These are phyloP conservation scores for Cercospora citrullina DNA, from an alignment of 2,329 filamentous ascomycete species.

Conservation along the genomic window DNA sequence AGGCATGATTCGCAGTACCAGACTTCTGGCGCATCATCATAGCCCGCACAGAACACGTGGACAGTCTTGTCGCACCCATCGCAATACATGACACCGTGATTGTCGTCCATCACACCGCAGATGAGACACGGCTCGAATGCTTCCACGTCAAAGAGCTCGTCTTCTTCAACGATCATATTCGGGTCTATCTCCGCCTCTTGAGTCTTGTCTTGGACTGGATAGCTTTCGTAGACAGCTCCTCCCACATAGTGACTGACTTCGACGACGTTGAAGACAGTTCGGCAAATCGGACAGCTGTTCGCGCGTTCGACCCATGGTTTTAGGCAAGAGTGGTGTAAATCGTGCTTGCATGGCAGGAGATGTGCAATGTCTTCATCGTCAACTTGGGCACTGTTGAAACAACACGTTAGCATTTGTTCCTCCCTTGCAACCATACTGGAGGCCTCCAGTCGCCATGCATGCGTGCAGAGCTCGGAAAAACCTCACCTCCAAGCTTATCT, in stretches of 20 bases:
- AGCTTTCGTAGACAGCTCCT: constrained; percentile 60
- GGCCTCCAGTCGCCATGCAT: constrained; percentile 35
- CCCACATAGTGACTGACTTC: constrained; percentile 77
- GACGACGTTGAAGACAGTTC: constrained; percentile 85
- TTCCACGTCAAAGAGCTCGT: constrained; percentile 59
- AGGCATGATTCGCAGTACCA: constrained; percentile 92
- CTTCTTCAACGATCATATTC: constrained; percentile 69
- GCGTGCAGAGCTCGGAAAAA: constrained; percentile 33
- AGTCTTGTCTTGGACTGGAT: constrained; percentile 74
- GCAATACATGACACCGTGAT: constrained; percentile 83
- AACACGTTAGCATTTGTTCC: constrained; percentile 32
- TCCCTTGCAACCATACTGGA: constrained; percentile 29
- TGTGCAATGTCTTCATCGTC: constrained; percentile 60
- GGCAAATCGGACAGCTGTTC: constrained; percentile 97
- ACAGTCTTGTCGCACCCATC: constrained; percentile 87
- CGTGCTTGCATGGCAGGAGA: constrained; percentile 77
- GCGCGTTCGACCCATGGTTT: constrained; percentile 94
- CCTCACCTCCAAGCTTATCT: constrained; percentile 45
- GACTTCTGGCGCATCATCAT: constrained; percentile 57
- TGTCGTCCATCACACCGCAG: constrained; percentile 77
- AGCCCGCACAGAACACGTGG: constrained; percentile 87
- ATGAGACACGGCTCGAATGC: constrained; percentile 72
- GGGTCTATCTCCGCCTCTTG: constrained; percentile 88
- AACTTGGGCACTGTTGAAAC: constrained; percentile 32
- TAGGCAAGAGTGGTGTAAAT: constrained; percentile 88